Conservation (phyloP, 352 stramenopile species). For the Thalassiosira exigua region DNA sequence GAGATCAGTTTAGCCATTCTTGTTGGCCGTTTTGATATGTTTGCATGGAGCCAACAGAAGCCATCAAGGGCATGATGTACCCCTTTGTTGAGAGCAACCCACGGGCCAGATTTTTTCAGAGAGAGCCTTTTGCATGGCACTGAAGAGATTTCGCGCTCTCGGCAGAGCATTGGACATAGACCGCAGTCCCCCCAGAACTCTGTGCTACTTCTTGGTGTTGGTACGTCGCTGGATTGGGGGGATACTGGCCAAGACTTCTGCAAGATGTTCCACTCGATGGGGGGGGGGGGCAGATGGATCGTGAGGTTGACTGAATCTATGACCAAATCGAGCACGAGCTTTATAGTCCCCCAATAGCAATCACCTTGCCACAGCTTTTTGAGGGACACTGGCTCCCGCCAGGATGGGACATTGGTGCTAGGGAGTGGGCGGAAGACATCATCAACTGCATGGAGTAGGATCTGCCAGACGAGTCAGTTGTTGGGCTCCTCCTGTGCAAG, state of each 20-base stretch:
- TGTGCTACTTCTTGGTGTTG: constrained; percentile 31
- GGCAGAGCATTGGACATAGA: constrained; percentile 29
- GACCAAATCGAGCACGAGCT: constrained; percentile 60
- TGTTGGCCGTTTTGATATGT: constrained; percentile 37
- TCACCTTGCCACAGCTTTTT: constrained; percentile 69
- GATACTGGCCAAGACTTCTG: constrained; percentile 42
- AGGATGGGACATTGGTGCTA: constrained; percentile 1
- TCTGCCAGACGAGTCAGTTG: background rate
- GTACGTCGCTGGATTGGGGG: constrained; percentile 12
- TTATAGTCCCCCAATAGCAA: constrained; percentile 52
- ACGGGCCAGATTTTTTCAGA: background rate
- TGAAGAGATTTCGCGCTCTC: constrained; percentile 24
- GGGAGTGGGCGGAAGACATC: constrained; percentile 41
- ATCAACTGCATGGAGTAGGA: constrained; percentile 48
- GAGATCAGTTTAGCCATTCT: constrained; percentile 34
- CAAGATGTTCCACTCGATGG: constrained; percentile 41
- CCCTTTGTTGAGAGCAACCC: constrained; percentile 29
- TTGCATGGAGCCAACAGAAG: constrained; percentile 21
- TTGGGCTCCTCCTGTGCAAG: constrained; percentile 29
- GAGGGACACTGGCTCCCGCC: constrained; percentile 54
- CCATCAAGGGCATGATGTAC: constrained; percentile 39
- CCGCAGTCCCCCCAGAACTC: constrained; percentile 29
- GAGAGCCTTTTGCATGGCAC: constrained; percentile 56
- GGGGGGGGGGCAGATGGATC: constrained; percentile 47
- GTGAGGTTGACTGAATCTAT: constrained; percentile 53